A percentile compares a stretch with the other conserved stretches of the same genome.
phyloP scores from a whole-genome alignment of 2,329 filamentous ascomycete species.

The Phoma sp. region DNA sequence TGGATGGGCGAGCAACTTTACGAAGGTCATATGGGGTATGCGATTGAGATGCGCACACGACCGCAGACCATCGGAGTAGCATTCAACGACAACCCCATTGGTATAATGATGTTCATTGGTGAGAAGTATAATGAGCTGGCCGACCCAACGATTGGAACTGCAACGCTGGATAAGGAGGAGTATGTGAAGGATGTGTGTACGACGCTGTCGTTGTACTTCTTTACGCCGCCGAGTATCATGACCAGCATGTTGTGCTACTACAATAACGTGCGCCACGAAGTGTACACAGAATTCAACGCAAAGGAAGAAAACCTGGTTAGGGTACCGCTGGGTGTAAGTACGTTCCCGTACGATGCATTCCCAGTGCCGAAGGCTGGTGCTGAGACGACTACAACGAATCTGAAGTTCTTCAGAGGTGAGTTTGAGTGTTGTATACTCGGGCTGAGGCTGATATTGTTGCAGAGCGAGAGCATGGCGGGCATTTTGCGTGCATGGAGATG shows the following conservation, averaged over 20 bases:
- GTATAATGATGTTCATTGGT: slow-evolving; percentile 54
- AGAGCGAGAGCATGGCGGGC: slow-evolving; percentile 32
- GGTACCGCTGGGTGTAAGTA: slow-evolving; percentile 49
- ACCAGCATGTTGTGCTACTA: slow-evolving; percentile 50
- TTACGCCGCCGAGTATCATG: slow-evolving; percentile 48
- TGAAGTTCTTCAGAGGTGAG: slow-evolving; percentile 46
- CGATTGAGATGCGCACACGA: slow-evolving; percentile 52
- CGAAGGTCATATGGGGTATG: slow-evolving; percentile 53
- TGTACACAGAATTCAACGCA: slow-evolving; percentile 48
- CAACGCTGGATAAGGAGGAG: slow-evolving; percentile 37
- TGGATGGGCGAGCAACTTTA: slow-evolving; percentile 38
- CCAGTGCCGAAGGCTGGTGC: slow-evolving; percentile 44
- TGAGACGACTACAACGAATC: slow-evolving; percentile 49
- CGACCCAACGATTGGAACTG: slow-evolving; percentile 37
- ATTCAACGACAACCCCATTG: slow-evolving; percentile 54
- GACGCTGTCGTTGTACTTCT: slow-evolving; percentile 46
- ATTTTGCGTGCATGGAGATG: slow-evolving; percentile 40
- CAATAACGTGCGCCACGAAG: slow-evolving; percentile 50
- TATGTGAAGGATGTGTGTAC: slow-evolving; percentile 42
- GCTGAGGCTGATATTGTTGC: slow-evolving; percentile 6
- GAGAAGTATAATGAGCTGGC: slow-evolving; percentile 54
- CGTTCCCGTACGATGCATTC: slow-evolving; percentile 49
- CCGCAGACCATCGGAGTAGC: slow-evolving; percentile 55
- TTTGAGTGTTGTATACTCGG: neutral
- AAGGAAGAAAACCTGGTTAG: slow-evolving; percentile 48